Evolutionary conservation across 176 grass and related monocot species (phyloP), one percentile per base, ranked within the genome.

Genomic region (Oropetium thomaeum): DNA sequence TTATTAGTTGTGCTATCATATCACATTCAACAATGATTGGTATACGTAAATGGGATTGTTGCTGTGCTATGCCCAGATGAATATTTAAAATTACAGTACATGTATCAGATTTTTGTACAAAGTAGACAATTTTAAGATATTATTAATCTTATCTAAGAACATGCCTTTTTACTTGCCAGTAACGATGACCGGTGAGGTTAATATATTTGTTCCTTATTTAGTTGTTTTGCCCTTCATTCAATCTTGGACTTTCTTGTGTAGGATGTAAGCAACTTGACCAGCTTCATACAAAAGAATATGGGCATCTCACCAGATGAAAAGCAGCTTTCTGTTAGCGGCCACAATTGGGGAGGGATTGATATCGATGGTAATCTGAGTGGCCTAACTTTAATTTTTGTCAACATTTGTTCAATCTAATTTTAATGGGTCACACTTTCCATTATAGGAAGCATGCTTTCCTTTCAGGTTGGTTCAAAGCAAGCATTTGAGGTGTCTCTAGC

Each of bases 401-500:
- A 55, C 25, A 39, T 59, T 31, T 68, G 14, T 73, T 90, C 4
- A 52, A 3, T 73, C 76, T 31, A 40, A 77, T 80, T 12, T 70
- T 22, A 26, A 16, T 77, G 33, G 44, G 23, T 13, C 20, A 61
- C 53, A 64, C 68, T 58, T 67, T 77, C 22, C 49, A 71, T 77
- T 86, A 4, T 85, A 99, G 96, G 92, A 79, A 95, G 83, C 61
- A 84, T 88, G 92, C 89, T 99, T 72, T 90, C 87, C 54, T 99
- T 99, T 67, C 88, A 90, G 87, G 92, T 92, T 80, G 89, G 77
- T 66, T 79, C 87, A 37, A 95, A 95, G 80, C 96, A 90, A 88
- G 91, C 96, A 80, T 99, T 99, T 95, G 96, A 99, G 65, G 82
- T 95, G 58, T 95, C 87, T 70, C 69, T 99, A 84, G 70, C 96